Base-by-base conservation (phyloP, 148 eudicot genomes). In the Pouteria glomerata region DNA sequence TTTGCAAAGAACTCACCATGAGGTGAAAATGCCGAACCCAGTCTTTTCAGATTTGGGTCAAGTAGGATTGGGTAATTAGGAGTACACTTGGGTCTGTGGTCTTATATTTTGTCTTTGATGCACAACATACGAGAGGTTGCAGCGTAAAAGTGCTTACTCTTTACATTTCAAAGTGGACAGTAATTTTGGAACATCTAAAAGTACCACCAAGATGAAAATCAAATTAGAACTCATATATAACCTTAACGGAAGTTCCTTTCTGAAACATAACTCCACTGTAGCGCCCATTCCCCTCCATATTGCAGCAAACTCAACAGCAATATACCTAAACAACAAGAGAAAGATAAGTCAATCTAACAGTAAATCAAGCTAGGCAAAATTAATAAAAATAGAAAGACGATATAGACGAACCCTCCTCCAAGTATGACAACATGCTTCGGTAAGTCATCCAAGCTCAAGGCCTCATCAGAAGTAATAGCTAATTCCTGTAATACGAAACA, bases 271-370 rank as follows among this genome's bases (percentile, higher is more conserved):
- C 79, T 91, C 89, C 29, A 95, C 99, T 2, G 85, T 85, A 63
- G 85, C 80, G 44, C 99, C 99, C 97, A 95, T 91, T 65, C 99
- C 99, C 45, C 97, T 88, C 99, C 99, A 95, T 77, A 95, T 95
- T 58, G 99, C 91, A 85, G 97, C 99, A 81, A 95, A 95, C 83
- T 95, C 99, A 84, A 95, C 96, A 85, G 99, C 96, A 73, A 95
- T 95, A 74, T 95, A 95, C 87, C 98, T 95, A 69, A 51, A 76
- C 8, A 71, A 63, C 55, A 78, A 14, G 56, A 72, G 47, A 61
- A 56, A 52, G 24, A 26, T 0, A 30, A 66, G 35, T 27, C 70
- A 5, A 68, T 26, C 23, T 27, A 26, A 39, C 57, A 56, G 70
- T 35, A 19, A 55, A 11, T 23, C 55, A 69, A 53, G 73, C 57